phyloP scores from a whole-genome alignment of 805 yeast genomes.

The Jamesozyma lodderae region DNA sequence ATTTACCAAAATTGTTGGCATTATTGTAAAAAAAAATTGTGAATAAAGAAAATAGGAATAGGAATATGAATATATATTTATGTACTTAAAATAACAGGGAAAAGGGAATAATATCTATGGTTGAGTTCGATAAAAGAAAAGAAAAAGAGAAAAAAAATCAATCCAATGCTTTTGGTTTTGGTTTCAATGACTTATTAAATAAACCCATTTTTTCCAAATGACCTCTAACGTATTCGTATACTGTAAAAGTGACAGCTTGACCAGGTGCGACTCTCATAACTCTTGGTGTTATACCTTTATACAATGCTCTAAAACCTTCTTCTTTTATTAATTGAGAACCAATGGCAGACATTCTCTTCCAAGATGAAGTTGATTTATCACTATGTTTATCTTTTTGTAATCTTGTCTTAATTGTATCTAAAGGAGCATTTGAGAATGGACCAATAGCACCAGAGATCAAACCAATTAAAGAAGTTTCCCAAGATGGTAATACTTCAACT shows the following conservation, averaged over 20 bases:
- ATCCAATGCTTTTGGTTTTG: conserved; percentile 7
- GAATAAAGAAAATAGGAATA: too few relatives aligned
- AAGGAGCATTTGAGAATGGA: conserved; percentile 94
- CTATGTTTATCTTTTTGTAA: conserved; percentile 81
- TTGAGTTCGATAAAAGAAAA: too few relatives aligned
- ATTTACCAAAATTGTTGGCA: too few relatives aligned
- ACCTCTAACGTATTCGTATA: conserved; percentile 79
- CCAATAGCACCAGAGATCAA: conserved; percentile 94
- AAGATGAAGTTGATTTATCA: conserved; percentile 38
- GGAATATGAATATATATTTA: too few relatives aligned
- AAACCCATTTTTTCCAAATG: conserved; percentile 39
- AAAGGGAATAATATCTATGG: too few relatives aligned
- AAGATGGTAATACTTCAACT: conserved; percentile 61
- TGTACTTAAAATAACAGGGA: too few relatives aligned
- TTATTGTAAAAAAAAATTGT: too few relatives aligned
- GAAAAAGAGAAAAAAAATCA: too few relatives aligned
- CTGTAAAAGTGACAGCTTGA: conserved; percentile 96
- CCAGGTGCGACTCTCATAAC: conserved; percentile 99
- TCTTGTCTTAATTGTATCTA: conserved; percentile 94
- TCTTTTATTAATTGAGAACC: conserved; percentile 73
- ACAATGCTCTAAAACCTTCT: conserved; percentile 82
- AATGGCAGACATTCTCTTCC: conserved; percentile 72
- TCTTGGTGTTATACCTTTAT: conserved; percentile 97
- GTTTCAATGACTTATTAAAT: conserved; percentile 4
- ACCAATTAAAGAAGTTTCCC: conserved; percentile 91